Evolutionary conservation across 768 basidiomycete species (phyloP).

Genomic region (Gymnopilus junonius): DNA sequence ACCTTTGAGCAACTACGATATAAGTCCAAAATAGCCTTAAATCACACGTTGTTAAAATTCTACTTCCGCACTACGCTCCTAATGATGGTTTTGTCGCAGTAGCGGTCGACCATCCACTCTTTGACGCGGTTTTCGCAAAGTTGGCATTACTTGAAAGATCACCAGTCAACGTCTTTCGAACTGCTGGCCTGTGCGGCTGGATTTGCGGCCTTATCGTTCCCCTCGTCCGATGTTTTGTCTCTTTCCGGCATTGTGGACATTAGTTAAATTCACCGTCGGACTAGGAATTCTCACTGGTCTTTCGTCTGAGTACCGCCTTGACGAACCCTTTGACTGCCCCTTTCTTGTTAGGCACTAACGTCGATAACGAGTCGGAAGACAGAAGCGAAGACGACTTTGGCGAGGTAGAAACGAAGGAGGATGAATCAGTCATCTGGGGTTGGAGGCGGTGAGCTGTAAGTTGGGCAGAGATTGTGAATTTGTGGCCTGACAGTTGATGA

Average conservation of each 20-base stretch:
- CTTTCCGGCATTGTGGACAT: not conserved
- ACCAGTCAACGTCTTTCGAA: not conserved
- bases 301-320: not conserved
- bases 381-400: not conserved
- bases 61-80: conserved; percentile 11
- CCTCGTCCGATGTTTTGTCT: not conserved
- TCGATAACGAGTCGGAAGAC: conserved; percentile 3
- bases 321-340: not conserved
- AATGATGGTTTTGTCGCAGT: conserved; percentile 26
- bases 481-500: not conserved
- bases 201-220: not conserved
- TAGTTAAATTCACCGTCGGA: not conserved
- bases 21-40: not conserved
- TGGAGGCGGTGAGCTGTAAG: not conserved
- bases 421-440: not conserved
- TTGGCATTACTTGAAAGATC: conserved; percentile 14
- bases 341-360: not conserved
- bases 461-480: not conserved
- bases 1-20: not conserved
- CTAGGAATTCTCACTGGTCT: not conserved
- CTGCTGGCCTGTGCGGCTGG: not conserved
- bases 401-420: not conserved
- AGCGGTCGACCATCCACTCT: conserved; percentile 24
- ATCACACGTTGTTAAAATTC: not conserved
- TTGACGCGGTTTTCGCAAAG: conserved; percentile 20